A percentile compares a stretch with the other conserved stretches of the same genome.
These are phyloP conservation scores for Panaeolus cyanescens DNA, from an alignment of 768 basidiomycete species.

Conservation along the genomic window DNA sequence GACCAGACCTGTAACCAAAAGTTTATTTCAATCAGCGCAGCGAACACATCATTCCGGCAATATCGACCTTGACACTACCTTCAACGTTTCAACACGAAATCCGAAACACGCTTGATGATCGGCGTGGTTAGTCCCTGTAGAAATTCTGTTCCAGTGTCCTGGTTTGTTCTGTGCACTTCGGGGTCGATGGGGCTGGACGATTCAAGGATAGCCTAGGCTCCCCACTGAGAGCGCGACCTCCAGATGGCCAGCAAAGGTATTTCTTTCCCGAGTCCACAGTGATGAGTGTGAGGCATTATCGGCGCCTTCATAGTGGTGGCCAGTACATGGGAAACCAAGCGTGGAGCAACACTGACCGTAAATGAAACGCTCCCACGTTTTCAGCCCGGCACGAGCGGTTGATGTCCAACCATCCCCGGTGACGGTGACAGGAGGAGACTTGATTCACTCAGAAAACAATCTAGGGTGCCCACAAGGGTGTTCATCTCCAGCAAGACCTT, in stretches of 20 bases:
- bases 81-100: background rate
- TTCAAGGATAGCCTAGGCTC: background rate
- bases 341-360: background rate
- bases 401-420: background rate
- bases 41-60: background rate
- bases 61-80: background rate
- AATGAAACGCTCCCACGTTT: background rate
- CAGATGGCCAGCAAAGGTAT: background rate
- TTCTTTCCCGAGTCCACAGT: background rate
- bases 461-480: too few species aligned
- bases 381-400: background rate
- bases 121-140: background rate
- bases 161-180: too few species aligned
- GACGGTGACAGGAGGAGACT: too few species aligned
- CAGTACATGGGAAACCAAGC: background rate
- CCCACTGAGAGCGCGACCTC: background rate
- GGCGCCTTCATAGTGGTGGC: background rate
- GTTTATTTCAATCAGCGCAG: background rate
- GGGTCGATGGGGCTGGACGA: background rate
- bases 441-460: too few species aligned
- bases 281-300: background rate
- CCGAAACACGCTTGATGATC: conserved; percentile 2
- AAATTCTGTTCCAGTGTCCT: background rate
- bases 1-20: too few species aligned
- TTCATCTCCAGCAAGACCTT: too few species aligned